These are phyloP conservation scores for Phytophthora lateralis DNA, from an alignment of 352 stramenopile genomes.

Conservation along the genomic window DNA sequence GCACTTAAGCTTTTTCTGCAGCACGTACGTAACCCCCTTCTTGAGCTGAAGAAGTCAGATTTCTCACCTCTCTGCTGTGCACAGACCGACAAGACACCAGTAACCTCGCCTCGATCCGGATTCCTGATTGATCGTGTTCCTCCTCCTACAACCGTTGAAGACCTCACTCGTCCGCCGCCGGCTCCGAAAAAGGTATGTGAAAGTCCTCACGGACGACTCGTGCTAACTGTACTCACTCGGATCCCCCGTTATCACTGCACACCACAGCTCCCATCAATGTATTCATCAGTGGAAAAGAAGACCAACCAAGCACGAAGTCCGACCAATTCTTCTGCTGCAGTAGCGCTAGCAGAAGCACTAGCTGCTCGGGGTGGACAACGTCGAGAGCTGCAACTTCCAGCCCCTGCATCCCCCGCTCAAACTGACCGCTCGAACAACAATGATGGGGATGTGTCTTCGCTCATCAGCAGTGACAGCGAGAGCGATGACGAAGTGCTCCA, in stretches of 20 bases:
- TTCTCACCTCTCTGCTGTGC: neutral
- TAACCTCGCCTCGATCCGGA: neutral
- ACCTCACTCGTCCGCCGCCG: slow-evolving; percentile 42
- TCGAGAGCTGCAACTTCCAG: slow-evolving; percentile 18
- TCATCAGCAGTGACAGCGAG: slow-evolving; percentile 84
- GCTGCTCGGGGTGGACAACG: slow-evolving; percentile 23
- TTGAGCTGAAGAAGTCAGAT: neutral
- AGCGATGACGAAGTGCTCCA: slow-evolving; percentile 69
- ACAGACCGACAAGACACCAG: slow-evolving; percentile 40
- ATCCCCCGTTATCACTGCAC: neutral
- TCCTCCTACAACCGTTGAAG: slow-evolving; percentile 32
- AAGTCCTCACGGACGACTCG: neutral
- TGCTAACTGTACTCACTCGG: neutral
- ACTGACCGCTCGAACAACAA: slow-evolving; percentile 26
- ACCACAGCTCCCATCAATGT: slow-evolving; percentile 19
- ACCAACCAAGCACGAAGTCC: slow-evolving; percentile 31
- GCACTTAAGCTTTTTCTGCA: slow-evolving; percentile 82
- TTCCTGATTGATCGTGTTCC: slow-evolving; percentile 12
- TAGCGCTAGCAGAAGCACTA: slow-evolving; percentile 27
- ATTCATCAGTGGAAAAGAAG: slow-evolving; percentile 29
- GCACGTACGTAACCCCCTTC: slow-evolving; percentile 40
- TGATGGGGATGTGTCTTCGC: slow-evolving; percentile 68
- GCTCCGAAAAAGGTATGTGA: slow-evolving; percentile 34
- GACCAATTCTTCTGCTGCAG: slow-evolving; percentile 19
- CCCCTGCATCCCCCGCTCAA: slow-evolving; percentile 8